Percentiles rank a stretch among this genome's conserved stretches.
These are phyloP conservation scores for Podaxis sp. DNA, from an alignment of 768 basidiomycete species.

Conservation along the genomic window DNA sequence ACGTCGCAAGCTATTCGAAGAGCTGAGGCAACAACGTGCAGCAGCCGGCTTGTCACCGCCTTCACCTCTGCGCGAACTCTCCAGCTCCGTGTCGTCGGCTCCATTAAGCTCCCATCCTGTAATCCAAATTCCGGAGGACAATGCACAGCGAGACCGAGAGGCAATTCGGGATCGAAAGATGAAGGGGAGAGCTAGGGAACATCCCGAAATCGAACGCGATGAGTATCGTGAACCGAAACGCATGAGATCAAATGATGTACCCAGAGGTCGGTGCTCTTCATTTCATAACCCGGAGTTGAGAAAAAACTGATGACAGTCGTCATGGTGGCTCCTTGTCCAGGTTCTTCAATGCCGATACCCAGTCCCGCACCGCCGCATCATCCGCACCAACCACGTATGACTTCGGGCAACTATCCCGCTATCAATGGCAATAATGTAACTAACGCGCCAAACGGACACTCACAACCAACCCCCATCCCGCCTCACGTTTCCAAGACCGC, in stretches of 20 bases:
- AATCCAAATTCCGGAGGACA: not conserved
- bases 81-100: not conserved
- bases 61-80: constrained; percentile 4
- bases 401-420: not conserved
- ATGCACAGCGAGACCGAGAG: not conserved
- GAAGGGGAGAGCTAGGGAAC: constrained; percentile 34
- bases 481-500: constrained; percentile 4
- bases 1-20: constrained; percentile 3
- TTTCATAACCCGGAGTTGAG: not conserved
- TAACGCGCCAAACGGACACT: not conserved
- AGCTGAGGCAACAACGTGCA: constrained; percentile 8
- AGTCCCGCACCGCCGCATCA: not conserved
- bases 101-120: not conserved
- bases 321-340: not conserved
- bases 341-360: not conserved
- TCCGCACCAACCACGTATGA: not conserved
- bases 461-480: not conserved
- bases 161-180: constrained; percentile 24
- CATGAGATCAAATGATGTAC: not conserved
- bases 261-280: not conserved
- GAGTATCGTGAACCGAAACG: constrained; percentile 42
- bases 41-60: constrained; percentile 5
- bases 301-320: not conserved
- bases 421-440: not conserved
- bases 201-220: constrained; percentile 49